These are phyloP conservation scores for Picochlorum sp. DNA, from an alignment of 139 green algal species.

Conservation along the genomic window DNA sequence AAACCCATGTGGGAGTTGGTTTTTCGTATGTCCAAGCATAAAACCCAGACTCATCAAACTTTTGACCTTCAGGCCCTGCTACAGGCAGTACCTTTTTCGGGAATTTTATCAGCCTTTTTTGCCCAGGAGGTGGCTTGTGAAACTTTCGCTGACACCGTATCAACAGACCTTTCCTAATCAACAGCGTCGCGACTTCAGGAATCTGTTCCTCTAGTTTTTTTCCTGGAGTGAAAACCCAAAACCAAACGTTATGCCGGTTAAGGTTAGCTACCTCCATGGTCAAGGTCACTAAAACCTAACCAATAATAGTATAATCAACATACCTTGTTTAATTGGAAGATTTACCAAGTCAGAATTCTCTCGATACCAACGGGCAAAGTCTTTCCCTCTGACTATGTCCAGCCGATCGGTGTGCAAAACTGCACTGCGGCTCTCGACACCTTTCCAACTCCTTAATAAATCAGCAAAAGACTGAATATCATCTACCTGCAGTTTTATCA, in stretches of 20 bases:
- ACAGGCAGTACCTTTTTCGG: constrained; percentile 39
- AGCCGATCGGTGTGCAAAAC: constrained; percentile 23
- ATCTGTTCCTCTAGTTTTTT: constrained; percentile 4
- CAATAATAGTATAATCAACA: too few species aligned
- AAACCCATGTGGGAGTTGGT: constrained; percentile 47
- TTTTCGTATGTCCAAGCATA: constrained; percentile 64
- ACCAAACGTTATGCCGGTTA: background rate
- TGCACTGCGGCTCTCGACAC: constrained; percentile 20
- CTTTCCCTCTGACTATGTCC: constrained; percentile 47
- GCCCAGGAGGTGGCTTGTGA: constrained; percentile 61
- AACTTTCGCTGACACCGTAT: constrained; percentile 35
- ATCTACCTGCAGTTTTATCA: background rate
- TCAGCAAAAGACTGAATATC: background rate
- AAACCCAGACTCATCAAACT: constrained; percentile 50
- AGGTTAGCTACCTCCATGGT: too few species aligned
- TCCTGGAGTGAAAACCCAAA: background rate
- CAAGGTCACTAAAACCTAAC: too few species aligned
- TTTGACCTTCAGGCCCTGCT: constrained; percentile 14
- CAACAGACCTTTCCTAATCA: constrained; percentile 34
- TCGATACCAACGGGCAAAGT: constrained; percentile 24
- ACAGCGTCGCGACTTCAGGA: constrained; percentile 14
- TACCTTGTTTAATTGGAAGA: background rate
- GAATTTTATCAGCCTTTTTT: constrained; percentile 53
- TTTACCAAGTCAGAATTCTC: constrained; percentile 6
- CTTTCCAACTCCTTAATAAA: constrained; percentile 27